phyloP scores from a whole-genome alignment of 371 early-diverging fungal genomes.

The Parasitella parasitica region DNA sequence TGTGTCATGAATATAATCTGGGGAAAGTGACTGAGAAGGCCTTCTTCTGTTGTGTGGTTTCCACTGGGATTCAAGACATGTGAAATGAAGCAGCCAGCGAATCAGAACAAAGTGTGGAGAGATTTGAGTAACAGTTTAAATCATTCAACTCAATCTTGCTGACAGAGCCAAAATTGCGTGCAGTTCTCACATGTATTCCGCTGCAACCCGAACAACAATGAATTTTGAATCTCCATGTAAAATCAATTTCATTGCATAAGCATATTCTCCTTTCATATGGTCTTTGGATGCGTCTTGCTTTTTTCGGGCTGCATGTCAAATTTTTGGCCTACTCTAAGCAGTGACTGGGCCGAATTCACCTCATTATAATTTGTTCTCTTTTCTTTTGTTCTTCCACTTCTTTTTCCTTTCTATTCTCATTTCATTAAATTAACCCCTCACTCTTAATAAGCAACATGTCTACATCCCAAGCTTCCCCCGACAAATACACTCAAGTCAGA shows the following conservation, averaged over 20 bases:
- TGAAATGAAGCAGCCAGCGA: slow-evolving; percentile 16
- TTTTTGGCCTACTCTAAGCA: not conserved
- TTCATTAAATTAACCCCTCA: slow-evolving; percentile 24
- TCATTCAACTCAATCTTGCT: slow-evolving; percentile 7
- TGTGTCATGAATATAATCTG: slow-evolving; percentile 23
- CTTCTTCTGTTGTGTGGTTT: not conserved
- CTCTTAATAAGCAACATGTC: slow-evolving; percentile 35
- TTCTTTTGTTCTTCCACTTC: not conserved
- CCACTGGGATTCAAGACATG: slow-evolving; percentile 9
- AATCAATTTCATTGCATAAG: slow-evolving; percentile 26
- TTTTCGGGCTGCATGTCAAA: too few relatives aligned
- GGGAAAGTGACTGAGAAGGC: slow-evolving; percentile 16
- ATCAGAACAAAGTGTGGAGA: slow-evolving; percentile 24
- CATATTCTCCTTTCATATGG: too few relatives aligned
- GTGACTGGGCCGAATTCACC: slow-evolving; percentile 7
- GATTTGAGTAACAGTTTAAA: not conserved
- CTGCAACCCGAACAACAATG: slow-evolving; percentile 8
- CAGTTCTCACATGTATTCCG: slow-evolving; percentile 21
- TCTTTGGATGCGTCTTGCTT: too few relatives aligned
- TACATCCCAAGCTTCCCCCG: slow-evolving; percentile 39
- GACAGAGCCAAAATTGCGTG: slow-evolving; percentile 5
- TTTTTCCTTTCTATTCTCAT: slow-evolving; percentile 10
- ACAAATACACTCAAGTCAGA: slow-evolving; percentile 51
- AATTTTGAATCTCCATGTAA: slow-evolving; percentile 20
- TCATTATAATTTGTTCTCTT: not conserved